Base-by-base conservation (phyloP, 2,329 filamentous ascomycete genomes). In the Helotiales sp. region DNA sequence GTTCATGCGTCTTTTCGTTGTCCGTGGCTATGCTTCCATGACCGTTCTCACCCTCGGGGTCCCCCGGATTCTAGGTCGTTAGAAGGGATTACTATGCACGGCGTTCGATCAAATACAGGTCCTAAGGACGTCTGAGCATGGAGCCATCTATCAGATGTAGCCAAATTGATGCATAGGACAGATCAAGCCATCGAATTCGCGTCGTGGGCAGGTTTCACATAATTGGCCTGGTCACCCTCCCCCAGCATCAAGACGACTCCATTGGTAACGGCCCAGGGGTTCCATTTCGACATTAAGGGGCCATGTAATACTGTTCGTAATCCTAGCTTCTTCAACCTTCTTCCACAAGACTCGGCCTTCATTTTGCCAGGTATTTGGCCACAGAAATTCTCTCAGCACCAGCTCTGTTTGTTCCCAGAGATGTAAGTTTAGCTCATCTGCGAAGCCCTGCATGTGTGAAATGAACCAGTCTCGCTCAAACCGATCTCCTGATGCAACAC, bases 381-480 rank as follows among this genome's bases (percentile, higher is more conserved):
- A 58, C 2, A 61, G 49, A 30, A 61, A 58, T 9, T 30, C 44
- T 22, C 54, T 53, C 54, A 62, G 19, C 15, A 63, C 48, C 17
- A 17, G 3, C 24, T 60, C 47, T 4, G 44, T 33, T 19, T 55
- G 53, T 30, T 59, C 53, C 46, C 53, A 58, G n/a, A 9, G 33
- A 13, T 55, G 29, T 15, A 63, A 6, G 13, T 57, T 29, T 33
- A 62, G 46, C 5, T 3, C 38, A 24, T 53, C 44, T 27, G 57
- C 55, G 22, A 58, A 57, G 22, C 49, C 24, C 4, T 47, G 10
- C 7, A 61, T 29, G 12, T 62, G 54, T 19, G 30, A 31, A 13
- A 58, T 30, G 36, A 64, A 63, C 62, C 59, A 63, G 13, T 31
- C 31, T 29, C 44, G 48, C 10, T 54, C 52, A 31, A 46, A 34